Evolutionary conservation across 345 rosid genomes (phyloP).

Genomic region (Cardamine resedifolia): DNA sequence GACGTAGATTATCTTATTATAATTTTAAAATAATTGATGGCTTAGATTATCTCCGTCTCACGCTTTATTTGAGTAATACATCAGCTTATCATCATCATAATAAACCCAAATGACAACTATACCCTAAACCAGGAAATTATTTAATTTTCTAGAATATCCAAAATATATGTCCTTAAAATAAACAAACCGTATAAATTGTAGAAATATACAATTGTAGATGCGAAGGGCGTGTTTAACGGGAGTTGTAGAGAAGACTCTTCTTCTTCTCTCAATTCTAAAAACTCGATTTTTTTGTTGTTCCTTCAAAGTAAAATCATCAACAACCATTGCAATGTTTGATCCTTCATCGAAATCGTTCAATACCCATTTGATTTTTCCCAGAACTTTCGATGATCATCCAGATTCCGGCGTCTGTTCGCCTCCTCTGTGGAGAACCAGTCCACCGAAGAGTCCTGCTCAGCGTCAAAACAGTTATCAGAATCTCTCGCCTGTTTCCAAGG

Average conservation of each 20-base stretch:
- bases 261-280: slow-evolving; percentile 7
- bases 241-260: slow-evolving; percentile 29
- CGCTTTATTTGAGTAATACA: slow-evolving; percentile 2
- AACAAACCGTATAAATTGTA: not conserved
- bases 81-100: not conserved
- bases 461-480: slow-evolving; percentile 38
- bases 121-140: not conserved
- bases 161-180: not conserved
- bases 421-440: slow-evolving; percentile 71
- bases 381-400: slow-evolving; percentile 36
- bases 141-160: not conserved
- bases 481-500: slow-evolving; percentile 62
- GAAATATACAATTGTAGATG: slow-evolving; percentile 9
- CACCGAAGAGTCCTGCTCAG: slow-evolving; percentile 47
- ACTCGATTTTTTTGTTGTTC: not conserved
- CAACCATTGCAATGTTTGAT: slow-evolving; percentile 37
- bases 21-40: not conserved
- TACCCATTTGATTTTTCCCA: slow-evolving; percentile 37
- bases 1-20: not conserved
- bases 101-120: not conserved
- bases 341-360: slow-evolving; percentile 26
- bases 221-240: slow-evolving; percentile 25
- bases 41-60: slow-evolving; percentile 22
- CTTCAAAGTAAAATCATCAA: slow-evolving; percentile 14
- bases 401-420: slow-evolving; percentile 65